A percentile compares a stretch with the other conserved stretches of the same genome.
phyloP scores from a whole-genome alignment of 2,329 filamentous ascomycete genomes.

The Cercospora canescens region DNA sequence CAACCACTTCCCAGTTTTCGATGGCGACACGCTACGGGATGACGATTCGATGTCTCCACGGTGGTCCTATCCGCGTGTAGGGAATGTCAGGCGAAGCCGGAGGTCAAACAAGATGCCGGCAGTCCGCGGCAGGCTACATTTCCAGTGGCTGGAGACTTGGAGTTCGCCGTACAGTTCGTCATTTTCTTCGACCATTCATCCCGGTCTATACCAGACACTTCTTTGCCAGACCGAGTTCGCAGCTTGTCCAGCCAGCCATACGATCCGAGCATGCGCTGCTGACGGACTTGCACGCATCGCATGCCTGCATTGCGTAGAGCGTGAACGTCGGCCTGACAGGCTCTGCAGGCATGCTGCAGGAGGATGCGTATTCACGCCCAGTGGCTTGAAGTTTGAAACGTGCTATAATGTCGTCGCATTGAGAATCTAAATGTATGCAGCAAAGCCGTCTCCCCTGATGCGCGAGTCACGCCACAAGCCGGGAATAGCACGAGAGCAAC shows the following conservation, averaged over 20 bases:
- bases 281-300: neutral
- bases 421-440: neutral
- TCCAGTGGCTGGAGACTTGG: slow-evolving; percentile 17
- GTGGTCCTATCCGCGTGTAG: slow-evolving; percentile 4
- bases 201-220: slow-evolving; percentile 15
- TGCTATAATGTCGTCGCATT: neutral
- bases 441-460: neutral
- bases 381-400: neutral
- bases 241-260: neutral
- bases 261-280: neutral
- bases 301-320: neutral
- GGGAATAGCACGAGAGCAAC: neutral
- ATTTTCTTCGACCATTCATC: slow-evolving; percentile 12
- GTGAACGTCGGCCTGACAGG: neutral
- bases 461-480: neutral
- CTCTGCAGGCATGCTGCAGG: neutral
- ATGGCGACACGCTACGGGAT: slow-evolving; percentile 20
- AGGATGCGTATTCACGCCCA: neutral
- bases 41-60: slow-evolving; percentile 15
- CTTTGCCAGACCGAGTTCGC: slow-evolving; percentile 1
- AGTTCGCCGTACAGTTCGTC: slow-evolving; percentile 17
- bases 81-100: slow-evolving; percentile 6
- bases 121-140: slow-evolving; percentile 4
- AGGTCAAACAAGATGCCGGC: slow-evolving; percentile 8
- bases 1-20: slow-evolving; percentile 21